Evolutionary conservation across 805 yeast species (phyloP).

Genomic region (Candida chilensis): DNA sequence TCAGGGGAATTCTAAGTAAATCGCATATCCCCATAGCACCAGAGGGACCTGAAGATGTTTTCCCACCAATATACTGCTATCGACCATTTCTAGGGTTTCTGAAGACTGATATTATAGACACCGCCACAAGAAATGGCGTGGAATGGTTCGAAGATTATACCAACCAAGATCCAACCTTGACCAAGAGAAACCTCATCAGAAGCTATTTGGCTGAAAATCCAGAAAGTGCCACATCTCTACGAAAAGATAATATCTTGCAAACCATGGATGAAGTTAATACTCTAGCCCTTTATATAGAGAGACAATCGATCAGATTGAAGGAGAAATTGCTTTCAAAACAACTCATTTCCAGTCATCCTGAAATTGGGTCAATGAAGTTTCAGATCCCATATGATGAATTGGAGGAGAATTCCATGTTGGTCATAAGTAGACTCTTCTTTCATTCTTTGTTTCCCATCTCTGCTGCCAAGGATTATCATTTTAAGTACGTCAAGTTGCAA

Average conservation of each 20-base stretch:
- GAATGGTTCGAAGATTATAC: conserved; percentile 69
- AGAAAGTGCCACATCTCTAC: conserved; percentile 8
- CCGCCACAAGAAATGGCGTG: conserved; percentile 30
- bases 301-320: conserved; percentile 8
- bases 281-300: conserved; percentile 8
- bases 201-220: conserved; percentile 8
- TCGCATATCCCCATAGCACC: conserved; percentile 17
- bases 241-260: conserved; percentile 3
- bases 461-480: conserved; percentile 9
- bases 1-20: conserved; percentile 38
- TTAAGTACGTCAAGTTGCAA: conserved; percentile 9
- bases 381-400: conserved; percentile 7
- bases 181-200: conserved; percentile 51
- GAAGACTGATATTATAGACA: conserved; percentile 35
- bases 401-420: conserved; percentile 5
- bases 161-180: conserved; percentile 42
- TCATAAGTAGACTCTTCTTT: conserved; percentile 15
- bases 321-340: conserved; percentile 4
- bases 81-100: conserved; percentile 45
- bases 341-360: conserved; percentile 1
- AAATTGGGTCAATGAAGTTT: conserved; percentile 6
- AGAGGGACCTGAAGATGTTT: conserved; percentile 6
- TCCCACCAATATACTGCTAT: conserved; percentile 11
- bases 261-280: conserved; percentile 5
- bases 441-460: conserved; percentile 9